Base-by-base conservation (phyloP, 2,329 filamentous ascomycete genomes). In the Fusarium sp. region DNA sequence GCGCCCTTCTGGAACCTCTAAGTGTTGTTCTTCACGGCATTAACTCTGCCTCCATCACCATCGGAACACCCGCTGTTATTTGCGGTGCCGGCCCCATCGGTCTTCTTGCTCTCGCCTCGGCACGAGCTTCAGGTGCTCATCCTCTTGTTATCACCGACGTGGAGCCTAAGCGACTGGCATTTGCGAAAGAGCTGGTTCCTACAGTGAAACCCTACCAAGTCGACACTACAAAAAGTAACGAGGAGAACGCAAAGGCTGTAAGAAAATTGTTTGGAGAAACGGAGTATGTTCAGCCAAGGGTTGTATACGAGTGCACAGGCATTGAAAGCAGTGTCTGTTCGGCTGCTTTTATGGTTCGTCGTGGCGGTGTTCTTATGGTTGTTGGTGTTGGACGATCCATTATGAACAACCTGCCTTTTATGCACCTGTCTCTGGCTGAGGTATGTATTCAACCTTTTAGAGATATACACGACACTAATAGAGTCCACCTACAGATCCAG, bases 341-440 rank as follows among this genome's bases (percentile, higher is more conserved):
- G 6, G 89, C 88, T 2, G 84, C 84, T 8, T 91, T 84, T 66
- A 82, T 84, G 11, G 88, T 84, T 8, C 81, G 88, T 20, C 81
- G 88, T 57, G 89, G 89, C 8, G 90, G 90, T 1, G 83, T 83
- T 1, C 80, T 91, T 22, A 87, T 90, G 80, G 88, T 90, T 2
- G 88, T 92, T 65, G 90, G 90, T 0, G 89, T 91, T 22, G 89
- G 89, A 3, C 85, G 81, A 67, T 80, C 85, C 27, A 81, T 87
- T 10, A 89, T 91, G 86, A 88, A 91, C 67, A 90, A 91, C 66
- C 70, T 90, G 27, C 89, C 89, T 0, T 91, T 91, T 67, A 91
- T 91, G 89, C 88, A 91, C 75, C 73, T 91, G 22, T 89, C 87
- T 6, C 76, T 90, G 40, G 86, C 87, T 6, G 89, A 90, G 82